Conservation (phyloP, 2,329 filamentous ascomycete genomes). For the Colletotrichum filicis region DNA sequence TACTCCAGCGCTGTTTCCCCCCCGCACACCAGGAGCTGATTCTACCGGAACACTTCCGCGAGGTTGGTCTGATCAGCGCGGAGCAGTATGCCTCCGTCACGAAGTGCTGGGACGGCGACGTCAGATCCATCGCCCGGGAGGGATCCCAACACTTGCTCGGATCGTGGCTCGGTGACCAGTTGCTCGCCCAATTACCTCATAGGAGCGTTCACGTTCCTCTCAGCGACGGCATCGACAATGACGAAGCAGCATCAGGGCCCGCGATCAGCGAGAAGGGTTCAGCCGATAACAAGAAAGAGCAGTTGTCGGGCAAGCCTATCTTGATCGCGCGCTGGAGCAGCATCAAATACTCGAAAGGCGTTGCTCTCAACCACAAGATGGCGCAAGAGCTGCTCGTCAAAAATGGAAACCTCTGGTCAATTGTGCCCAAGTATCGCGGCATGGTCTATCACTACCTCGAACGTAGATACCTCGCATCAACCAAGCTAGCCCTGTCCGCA, state of each 20-base stretch:
- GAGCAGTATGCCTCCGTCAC: constrained; percentile 17
- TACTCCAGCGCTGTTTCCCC: constrained; percentile 13
- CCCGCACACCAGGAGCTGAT: background rate
- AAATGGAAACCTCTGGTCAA: constrained; percentile 67
- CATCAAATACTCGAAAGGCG: background rate
- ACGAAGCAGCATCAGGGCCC: background rate
- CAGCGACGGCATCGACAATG: background rate
- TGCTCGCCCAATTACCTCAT: background rate
- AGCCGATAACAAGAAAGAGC: constrained; percentile 46
- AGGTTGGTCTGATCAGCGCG: constrained; percentile 14
- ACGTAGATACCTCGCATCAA: constrained; percentile 58
- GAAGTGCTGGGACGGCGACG: background rate
- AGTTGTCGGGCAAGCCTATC: constrained; percentile 65
- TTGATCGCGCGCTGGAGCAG: constrained; percentile 16
- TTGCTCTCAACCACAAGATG: background rate
- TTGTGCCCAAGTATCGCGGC: constrained; percentile 67
- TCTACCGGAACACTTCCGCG: constrained; percentile 10
- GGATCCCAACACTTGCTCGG: background rate
- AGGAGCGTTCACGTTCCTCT: background rate
- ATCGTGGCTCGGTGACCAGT: background rate
- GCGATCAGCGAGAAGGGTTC: background rate
- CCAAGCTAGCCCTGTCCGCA: constrained; percentile 58
- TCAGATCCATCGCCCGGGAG: background rate
- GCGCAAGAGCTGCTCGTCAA: constrained; percentile 32
- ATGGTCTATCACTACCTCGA: constrained; percentile 75